These are phyloP conservation scores for Artemisia tridentata DNA, from an alignment of 129 eudicot species.

Conservation along the genomic window DNA sequence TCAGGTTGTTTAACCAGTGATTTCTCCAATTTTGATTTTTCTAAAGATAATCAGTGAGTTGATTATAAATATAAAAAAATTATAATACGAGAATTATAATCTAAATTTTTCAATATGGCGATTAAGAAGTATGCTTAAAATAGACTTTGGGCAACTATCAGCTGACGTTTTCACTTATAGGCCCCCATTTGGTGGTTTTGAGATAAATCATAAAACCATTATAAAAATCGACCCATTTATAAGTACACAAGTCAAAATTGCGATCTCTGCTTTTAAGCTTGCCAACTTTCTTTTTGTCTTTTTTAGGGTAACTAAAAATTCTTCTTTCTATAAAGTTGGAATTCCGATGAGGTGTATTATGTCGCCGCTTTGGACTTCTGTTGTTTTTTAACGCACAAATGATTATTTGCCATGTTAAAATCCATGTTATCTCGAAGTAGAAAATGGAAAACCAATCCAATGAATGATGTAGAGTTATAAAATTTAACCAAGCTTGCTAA, in stretches of 20 bases:
- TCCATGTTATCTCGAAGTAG: background rate
- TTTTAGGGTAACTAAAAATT: background rate
- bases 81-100: too few relatives aligned
- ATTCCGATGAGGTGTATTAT: background rate
- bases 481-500: background rate
- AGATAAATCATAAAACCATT: background rate
- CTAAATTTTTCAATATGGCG: too few relatives aligned
- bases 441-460: background rate
- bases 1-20: too few relatives aligned
- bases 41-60: too few relatives aligned
- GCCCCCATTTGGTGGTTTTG: too few relatives aligned
- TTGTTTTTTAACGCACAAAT: background rate
- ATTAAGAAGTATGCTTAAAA: too few relatives aligned
- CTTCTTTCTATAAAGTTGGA: background rate
- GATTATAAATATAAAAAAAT: too few relatives aligned
- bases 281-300: background rate
- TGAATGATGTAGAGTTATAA: too few relatives aligned
- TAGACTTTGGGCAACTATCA: too few relatives aligned
- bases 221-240: background rate
- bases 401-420: background rate
- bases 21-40: too few relatives aligned
- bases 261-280: background rate
- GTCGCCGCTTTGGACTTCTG: background rate
- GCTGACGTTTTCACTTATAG: too few relatives aligned
- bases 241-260: background rate